These are phyloP conservation scores for Phytophthora citrophthora DNA, from an alignment of 352 stramenopile genomes.

Conservation along the genomic window DNA sequence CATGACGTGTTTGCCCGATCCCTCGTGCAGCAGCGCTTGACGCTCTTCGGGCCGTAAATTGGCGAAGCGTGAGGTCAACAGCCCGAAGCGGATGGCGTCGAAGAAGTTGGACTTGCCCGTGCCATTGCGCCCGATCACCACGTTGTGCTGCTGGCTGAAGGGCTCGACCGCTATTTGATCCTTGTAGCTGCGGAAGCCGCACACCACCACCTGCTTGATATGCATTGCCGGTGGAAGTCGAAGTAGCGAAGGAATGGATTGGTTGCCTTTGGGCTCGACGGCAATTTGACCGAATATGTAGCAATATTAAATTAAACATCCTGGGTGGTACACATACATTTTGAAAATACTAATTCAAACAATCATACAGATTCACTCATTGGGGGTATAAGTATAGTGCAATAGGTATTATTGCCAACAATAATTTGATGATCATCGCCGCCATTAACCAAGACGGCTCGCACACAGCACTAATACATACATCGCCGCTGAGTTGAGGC, in stretches of 20 bases:
- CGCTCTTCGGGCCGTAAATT: slow-evolving; percentile 93
- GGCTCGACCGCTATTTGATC: slow-evolving; percentile 89
- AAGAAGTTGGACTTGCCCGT: slow-evolving; percentile 99
- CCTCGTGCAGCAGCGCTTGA: slow-evolving; percentile 96
- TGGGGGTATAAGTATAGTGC: too few species aligned
- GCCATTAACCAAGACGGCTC: too few species aligned
- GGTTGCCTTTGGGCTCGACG: slow-evolving; percentile 2
- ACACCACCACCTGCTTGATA: slow-evolving; percentile 96
- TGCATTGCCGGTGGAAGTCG: slow-evolving; percentile 81
- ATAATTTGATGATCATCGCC: too few species aligned
- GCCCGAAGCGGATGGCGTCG: slow-evolving; percentile 99
- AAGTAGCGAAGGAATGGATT: background rate
- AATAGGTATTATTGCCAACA: too few species aligned
- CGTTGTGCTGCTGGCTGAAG: slow-evolving; percentile 96
- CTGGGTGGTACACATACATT: too few species aligned
- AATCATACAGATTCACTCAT: too few species aligned
- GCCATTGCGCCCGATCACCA: slow-evolving; percentile 98
- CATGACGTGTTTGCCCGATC: slow-evolving; percentile 94
- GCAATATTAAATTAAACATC: too few species aligned
- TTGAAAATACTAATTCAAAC: too few species aligned
- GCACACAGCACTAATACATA: slow-evolving; percentile 19
- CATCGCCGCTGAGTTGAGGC: slow-evolving; percentile 61
- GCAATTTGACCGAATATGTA: too few species aligned
- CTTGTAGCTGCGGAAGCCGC: slow-evolving; percentile 96
- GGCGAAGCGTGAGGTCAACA: slow-evolving; percentile 93